Evolutionary conservation across 2,329 filamentous ascomycete species (phyloP).

Genomic region (Pseudopyrenochaeta lycopersici): DNA sequence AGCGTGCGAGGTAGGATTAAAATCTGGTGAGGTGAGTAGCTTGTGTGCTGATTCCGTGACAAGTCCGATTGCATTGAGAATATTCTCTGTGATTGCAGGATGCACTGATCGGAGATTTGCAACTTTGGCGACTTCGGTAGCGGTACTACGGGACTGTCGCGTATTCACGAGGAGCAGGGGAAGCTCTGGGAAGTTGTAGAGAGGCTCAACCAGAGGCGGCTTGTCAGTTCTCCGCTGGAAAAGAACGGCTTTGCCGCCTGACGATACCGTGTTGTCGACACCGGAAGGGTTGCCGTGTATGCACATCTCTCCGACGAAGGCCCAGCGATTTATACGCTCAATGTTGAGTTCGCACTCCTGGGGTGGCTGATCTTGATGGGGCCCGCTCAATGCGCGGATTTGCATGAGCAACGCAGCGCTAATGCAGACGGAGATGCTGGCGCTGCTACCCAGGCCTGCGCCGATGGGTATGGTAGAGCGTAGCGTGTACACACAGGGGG

Average conservation of each 20-base stretch:
- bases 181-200: constrained; percentile 91
- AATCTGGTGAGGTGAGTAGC: constrained; percentile 67
- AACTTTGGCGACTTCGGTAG: constrained; percentile 87
- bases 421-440: constrained; percentile 91
- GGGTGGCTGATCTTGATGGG: constrained; percentile 87
- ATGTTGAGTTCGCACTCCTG: constrained; percentile 90
- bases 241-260: constrained; percentile 91
- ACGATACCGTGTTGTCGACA: constrained; percentile 94
- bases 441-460: constrained; percentile 90
- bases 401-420: constrained; percentile 86
- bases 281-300: constrained; percentile 97
- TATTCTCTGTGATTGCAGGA: constrained; percentile 78
- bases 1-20: constrained; percentile 70
- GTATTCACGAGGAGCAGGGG: constrained; percentile 92
- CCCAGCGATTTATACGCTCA: constrained; percentile 96
- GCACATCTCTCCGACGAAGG: constrained; percentile 95
- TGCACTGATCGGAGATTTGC: constrained; percentile 74
- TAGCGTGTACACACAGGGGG: constrained; percentile 86
- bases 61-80: constrained; percentile 85
- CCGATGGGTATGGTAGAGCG: constrained; percentile 94
- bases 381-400: constrained; percentile 85
- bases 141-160: constrained; percentile 84
- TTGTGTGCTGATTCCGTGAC: constrained; percentile 68
- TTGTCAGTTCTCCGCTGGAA: constrained; percentile 82
- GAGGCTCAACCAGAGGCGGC: constrained; percentile 76